Percentiles rank a stretch among this genome's conserved stretches.
These are phyloP conservation scores for Lactarius psammicola DNA, from an alignment of 768 basidiomycete genomes.

Conservation along the genomic window DNA sequence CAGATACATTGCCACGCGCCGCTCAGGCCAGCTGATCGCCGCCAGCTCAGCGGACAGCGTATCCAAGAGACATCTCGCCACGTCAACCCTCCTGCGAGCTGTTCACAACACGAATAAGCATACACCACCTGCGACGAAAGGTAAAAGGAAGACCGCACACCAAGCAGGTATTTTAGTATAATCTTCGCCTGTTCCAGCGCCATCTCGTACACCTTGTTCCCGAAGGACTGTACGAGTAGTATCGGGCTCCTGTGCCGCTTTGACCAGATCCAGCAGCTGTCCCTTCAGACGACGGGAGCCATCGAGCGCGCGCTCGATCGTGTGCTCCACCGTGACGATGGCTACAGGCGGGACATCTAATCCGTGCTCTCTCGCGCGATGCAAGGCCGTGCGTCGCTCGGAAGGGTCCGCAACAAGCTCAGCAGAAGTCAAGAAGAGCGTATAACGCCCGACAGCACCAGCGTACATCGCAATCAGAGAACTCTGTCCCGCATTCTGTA, in stretches of 20 bases:
- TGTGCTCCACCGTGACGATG: constrained; percentile 71
- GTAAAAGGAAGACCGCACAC: constrained; percentile 43
- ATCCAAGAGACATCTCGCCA: constrained; percentile 62
- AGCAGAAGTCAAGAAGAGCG: constrained; percentile 80
- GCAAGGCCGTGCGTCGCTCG: constrained; percentile 70
- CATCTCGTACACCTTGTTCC: constrained; percentile 65
- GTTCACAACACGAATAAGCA: not conserved
- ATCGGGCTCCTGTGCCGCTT: constrained; percentile 28
- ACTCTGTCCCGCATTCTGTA: constrained; percentile 71
- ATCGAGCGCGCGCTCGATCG: constrained; percentile 67
- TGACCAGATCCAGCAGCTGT: constrained; percentile 15
- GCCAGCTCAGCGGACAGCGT: constrained; percentile 64
- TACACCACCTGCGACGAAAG: not conserved
- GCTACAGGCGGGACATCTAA: constrained; percentile 82
- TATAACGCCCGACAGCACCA: constrained; percentile 87
- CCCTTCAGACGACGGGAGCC: constrained; percentile 32
- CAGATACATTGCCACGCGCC: constrained; percentile 67
- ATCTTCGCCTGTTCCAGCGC: constrained; percentile 87
- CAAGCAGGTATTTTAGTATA: constrained; percentile 85
- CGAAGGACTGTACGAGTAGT: constrained; percentile 79
- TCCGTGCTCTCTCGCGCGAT: constrained; percentile 77
- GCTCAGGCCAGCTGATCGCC: constrained; percentile 63
- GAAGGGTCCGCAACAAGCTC: constrained; percentile 59
- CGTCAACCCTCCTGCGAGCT: constrained; percentile 73
- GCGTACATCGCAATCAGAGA: constrained; percentile 94